These are phyloP conservation scores for Phaeophleospora eucalypticola DNA, from an alignment of 2,329 filamentous ascomycete genomes.

Conservation along the genomic window DNA sequence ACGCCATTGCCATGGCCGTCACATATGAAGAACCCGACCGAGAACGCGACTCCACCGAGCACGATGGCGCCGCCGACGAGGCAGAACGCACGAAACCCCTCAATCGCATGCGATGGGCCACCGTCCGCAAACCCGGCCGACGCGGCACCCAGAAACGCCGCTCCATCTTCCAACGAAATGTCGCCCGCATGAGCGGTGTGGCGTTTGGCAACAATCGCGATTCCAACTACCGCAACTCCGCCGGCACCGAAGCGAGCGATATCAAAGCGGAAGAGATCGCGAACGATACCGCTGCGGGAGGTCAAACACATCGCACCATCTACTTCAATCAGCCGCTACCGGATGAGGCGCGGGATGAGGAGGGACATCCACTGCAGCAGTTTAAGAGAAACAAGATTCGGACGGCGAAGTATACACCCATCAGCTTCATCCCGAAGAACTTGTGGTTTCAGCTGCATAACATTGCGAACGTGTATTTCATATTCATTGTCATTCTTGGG, in stretches of 20 bases:
- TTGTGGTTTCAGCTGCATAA: slow-evolving; percentile 98
- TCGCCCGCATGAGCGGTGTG: slow-evolving; percentile 24
- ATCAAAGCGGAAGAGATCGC: slow-evolving; percentile 31
- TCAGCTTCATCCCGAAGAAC: slow-evolving; percentile 96
- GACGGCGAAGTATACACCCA: slow-evolving; percentile 92
- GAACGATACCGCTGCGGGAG: slow-evolving; percentile 29
- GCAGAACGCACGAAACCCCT: slow-evolving; percentile 49
- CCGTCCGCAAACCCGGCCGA: slow-evolving; percentile 75
- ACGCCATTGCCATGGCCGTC: not conserved
- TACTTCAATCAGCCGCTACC: slow-evolving; percentile 88
- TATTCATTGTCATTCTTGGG: slow-evolving; percentile 89
- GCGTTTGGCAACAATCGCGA: slow-evolving; percentile 7
- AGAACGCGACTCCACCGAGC: not conserved
- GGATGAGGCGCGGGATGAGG: slow-evolving; percentile 68
- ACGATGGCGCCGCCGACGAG: slow-evolving; percentile 32
- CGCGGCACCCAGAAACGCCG: slow-evolving; percentile 74
- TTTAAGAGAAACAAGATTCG: slow-evolving; percentile 94
- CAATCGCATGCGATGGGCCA: slow-evolving; percentile 90
- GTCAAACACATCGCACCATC: slow-evolving; percentile 53
- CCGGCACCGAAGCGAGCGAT: slow-evolving; percentile 29
- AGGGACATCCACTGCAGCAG: slow-evolving; percentile 65
- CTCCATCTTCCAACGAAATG: slow-evolving; percentile 68
- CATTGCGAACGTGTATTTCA: slow-evolving; percentile 96
- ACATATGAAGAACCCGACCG: not conserved
- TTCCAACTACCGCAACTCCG: slow-evolving; percentile 40